phyloP scores from a whole-genome alignment of 2,329 filamentous ascomycete genomes.

The Paracoccidioides brasiliensis region DNA sequence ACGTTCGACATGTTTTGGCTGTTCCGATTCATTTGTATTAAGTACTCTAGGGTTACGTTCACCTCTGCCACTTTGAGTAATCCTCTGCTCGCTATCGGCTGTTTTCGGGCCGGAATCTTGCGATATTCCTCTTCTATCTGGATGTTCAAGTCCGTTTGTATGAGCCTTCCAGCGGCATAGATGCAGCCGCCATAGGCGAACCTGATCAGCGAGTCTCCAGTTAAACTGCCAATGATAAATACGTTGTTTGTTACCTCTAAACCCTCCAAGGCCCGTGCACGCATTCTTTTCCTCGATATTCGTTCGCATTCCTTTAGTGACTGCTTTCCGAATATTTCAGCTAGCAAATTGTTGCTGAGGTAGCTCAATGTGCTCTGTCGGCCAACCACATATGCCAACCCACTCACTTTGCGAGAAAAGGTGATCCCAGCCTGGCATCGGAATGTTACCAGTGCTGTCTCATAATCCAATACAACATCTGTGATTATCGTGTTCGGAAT shows the following conservation, averaged over 20 bases:
- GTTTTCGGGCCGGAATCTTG: slow-evolving; percentile 12
- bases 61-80: neutral
- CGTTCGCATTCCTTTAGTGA: slow-evolving; percentile 15
- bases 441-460: slow-evolving; percentile 31
- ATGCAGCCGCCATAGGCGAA: slow-evolving; percentile 48
- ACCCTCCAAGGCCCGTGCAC: slow-evolving; percentile 38
- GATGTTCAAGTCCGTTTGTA: slow-evolving; percentile 11
- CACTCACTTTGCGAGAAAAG: slow-evolving; percentile 35
- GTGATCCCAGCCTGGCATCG: slow-evolving; percentile 30
- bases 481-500: slow-evolving; percentile 41
- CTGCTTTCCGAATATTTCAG: slow-evolving; percentile 32
- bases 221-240: slow-evolving; percentile 46
- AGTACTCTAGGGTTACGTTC: neutral
- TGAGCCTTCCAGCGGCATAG: slow-evolving; percentile 42
- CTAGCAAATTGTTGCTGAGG: slow-evolving; percentile 33
- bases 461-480: slow-evolving; percentile 21
- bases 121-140: neutral
- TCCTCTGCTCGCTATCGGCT: slow-evolving; percentile 5
- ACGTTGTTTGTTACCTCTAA: slow-evolving; percentile 41
- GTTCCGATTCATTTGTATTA: neutral
- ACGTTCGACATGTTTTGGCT: neutral
- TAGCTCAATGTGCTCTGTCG: slow-evolving; percentile 43
- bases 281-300: slow-evolving; percentile 42
- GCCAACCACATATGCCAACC: slow-evolving; percentile 44
- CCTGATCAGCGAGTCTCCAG: slow-evolving; percentile 47